These are phyloP conservation scores for Syzygium syzygioides DNA, from an alignment of 441 rosid species.

Conservation along the genomic window DNA sequence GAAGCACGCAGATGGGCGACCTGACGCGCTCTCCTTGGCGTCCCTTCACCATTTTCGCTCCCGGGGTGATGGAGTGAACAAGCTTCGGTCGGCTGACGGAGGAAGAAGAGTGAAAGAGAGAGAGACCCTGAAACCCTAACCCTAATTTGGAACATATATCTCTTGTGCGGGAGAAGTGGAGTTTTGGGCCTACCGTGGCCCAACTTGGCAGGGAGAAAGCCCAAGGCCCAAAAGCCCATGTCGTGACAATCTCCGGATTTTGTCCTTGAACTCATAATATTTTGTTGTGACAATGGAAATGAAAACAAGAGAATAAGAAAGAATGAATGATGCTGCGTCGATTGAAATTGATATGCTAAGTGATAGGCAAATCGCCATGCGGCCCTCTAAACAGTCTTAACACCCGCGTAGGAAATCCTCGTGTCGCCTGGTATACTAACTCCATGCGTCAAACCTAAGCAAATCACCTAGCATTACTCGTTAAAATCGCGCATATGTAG, in stretches of 20 bases:
- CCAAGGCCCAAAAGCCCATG: background rate
- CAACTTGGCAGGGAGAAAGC: too few relatives aligned
- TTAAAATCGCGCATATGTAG: background rate
- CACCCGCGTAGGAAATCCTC: background rate
- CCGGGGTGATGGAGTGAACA: background rate
- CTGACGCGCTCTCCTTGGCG: conserved; percentile 11
- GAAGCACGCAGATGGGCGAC: background rate
- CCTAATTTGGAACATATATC: background rate
- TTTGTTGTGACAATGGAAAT: background rate
- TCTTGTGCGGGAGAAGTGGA: background rate
- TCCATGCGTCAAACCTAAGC: background rate
- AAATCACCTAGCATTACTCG: background rate
- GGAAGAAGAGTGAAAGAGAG: background rate
- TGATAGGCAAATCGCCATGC: background rate
- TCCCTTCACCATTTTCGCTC: conserved; percentile 5
- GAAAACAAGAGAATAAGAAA: background rate
- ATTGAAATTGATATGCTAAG: background rate
- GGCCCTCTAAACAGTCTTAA: background rate
- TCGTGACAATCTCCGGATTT: background rate
- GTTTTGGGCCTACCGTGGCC: background rate
- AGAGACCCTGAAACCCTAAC: background rate
- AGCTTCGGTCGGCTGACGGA: background rate
- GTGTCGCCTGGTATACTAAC: too few relatives aligned
- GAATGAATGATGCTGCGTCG: background rate
- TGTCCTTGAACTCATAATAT: background rate